Evolutionary conservation across 2,329 filamentous ascomycete genomes (phyloP).

Genomic region (Grosmannia serpens): DNA sequence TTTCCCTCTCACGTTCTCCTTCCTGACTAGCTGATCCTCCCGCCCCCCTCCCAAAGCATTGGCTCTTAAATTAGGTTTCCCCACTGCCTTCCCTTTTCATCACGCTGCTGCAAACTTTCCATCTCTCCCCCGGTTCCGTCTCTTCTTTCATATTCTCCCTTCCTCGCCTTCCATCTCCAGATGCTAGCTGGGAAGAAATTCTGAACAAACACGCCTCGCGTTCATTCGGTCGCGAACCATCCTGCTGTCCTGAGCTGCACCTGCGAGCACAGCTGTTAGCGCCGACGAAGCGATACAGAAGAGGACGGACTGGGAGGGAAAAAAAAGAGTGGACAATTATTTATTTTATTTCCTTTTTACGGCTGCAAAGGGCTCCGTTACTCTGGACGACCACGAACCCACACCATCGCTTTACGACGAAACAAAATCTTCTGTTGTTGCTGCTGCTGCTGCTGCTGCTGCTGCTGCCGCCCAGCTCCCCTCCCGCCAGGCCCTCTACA

Average conservation of each 20-base stretch:
- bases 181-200: not conserved
- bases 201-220: not conserved
- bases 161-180: not conserved
- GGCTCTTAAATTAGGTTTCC: conserved; percentile 5
- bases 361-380: not conserved
- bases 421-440: not conserved
- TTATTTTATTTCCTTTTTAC: not conserved
- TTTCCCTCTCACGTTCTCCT: not conserved
- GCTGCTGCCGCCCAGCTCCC: not conserved
- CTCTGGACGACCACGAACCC: conserved; percentile 2
- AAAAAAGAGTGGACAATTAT: not conserved
- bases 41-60: not conserved
- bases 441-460: not conserved
- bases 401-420: not conserved
- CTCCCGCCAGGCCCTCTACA: not conserved
- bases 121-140: not conserved
- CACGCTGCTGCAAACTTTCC: not conserved
- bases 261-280: not conserved
- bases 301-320: not conserved
- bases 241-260: not conserved
- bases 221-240: not conserved
- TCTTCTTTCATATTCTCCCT: not conserved
- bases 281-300: not conserved
- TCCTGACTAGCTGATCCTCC: not conserved
- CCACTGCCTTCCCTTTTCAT: not conserved